These are phyloP conservation scores for Chalciporus pseudorubinellus DNA, from an alignment of 768 basidiomycete genomes.

Conservation along the genomic window DNA sequence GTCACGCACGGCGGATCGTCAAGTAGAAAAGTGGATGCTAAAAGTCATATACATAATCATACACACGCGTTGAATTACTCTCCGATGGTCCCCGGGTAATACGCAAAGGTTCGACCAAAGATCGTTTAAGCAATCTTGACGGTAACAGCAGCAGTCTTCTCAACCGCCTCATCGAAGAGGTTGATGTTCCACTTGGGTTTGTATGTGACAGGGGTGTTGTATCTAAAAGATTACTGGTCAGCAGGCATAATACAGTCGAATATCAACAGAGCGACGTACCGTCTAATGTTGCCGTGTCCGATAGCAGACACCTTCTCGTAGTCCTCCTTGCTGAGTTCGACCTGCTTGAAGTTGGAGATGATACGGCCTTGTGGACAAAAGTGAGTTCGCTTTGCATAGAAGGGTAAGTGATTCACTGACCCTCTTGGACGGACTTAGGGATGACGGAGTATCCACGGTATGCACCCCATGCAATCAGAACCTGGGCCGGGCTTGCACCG, in stretches of 20 bases:
- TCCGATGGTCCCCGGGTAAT: not conserved
- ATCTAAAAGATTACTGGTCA: conserved; percentile 9
- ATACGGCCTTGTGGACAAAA: conserved; percentile 47
- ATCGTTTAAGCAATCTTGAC: conserved; percentile 32
- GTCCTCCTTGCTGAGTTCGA: conserved; percentile 63
- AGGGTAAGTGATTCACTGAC: conserved; percentile 25
- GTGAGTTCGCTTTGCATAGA: not conserved
- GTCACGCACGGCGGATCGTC: not conserved
- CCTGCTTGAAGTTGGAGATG: conserved; percentile 74
- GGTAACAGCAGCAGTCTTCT: conserved; percentile 37
- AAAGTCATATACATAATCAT: not conserved
- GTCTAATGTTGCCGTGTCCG: conserved; percentile 36
- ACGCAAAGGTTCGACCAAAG: not conserved
- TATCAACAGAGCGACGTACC: conserved; percentile 20
- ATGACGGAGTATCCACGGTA: conserved; percentile 78
- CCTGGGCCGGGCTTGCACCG: conserved; percentile 70
- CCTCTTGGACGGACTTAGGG: conserved; percentile 75
- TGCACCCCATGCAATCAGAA: conserved; percentile 79
- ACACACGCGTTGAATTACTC: not conserved
- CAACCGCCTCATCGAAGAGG: conserved; percentile 62
- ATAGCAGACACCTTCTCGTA: conserved; percentile 50
- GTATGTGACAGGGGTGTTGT: conserved; percentile 66
- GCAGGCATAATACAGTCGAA: not conserved
- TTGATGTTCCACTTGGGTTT: conserved; percentile 67
- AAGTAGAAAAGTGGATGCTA: not conserved